phyloP scores from a whole-genome alignment of 2,329 filamentous ascomycete species.

The Domatiomyces catenatus region DNA sequence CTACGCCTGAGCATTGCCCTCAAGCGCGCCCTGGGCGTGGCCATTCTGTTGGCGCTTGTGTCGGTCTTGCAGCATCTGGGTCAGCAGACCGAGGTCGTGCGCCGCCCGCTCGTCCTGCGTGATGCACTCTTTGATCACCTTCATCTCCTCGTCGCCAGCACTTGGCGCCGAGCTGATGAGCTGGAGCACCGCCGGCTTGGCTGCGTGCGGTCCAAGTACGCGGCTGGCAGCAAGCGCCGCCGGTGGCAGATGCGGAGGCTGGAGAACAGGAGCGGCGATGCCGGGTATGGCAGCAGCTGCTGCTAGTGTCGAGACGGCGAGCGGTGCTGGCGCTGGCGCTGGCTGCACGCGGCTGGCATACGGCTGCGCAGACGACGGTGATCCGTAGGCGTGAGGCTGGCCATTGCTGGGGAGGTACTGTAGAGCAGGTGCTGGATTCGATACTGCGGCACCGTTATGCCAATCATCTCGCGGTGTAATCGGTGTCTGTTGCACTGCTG shows the following conservation, averaged over 20 bases:
- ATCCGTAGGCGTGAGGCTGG: slow-evolving; percentile 21
- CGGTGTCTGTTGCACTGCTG: slow-evolving; percentile 14
- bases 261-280: slow-evolving; percentile 3
- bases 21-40: neutral
- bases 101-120: slow-evolving; percentile 49
- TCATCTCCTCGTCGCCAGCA: slow-evolving; percentile 58
- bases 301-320: slow-evolving; percentile 10
- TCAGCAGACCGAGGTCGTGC: slow-evolving; percentile 37
- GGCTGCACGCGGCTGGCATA: slow-evolving; percentile 21
- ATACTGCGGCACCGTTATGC: slow-evolving; percentile 22
- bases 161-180: slow-evolving; percentile 52
- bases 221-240: slow-evolving; percentile 43
- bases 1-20: neutral
- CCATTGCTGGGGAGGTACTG: slow-evolving; percentile 8
- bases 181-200: slow-evolving; percentile 53
- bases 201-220: slow-evolving; percentile 45
- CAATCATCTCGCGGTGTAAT: slow-evolving; percentile 25
- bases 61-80: slow-evolving; percentile 22
- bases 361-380: slow-evolving; percentile 16
- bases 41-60: neutral
- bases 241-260: slow-evolving; percentile 12
- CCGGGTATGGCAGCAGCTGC: slow-evolving; percentile 1
- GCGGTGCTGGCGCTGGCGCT: slow-evolving; percentile 10
- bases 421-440: slow-evolving; percentile 11
- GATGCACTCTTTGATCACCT: slow-evolving; percentile 54